Evolutionary conservation across 2,329 filamentous ascomycete species (phyloP).

Genomic region (Grosmannia penicillata): DNA sequence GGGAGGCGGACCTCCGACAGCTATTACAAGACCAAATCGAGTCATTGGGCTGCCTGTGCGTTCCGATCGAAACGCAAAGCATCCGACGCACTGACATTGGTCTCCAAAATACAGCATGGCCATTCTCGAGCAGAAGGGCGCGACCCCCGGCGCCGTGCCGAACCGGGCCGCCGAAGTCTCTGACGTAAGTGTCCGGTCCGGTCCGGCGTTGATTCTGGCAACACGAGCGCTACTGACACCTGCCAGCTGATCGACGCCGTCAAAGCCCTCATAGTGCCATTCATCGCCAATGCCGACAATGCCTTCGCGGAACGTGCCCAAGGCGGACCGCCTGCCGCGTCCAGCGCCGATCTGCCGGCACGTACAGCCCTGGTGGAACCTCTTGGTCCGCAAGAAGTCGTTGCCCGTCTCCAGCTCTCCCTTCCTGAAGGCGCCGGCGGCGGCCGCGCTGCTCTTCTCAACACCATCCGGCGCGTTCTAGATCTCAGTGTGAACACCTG

Average conservation of each 20-base stretch:
- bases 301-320: slow-evolving; percentile 36
- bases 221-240: background rate
- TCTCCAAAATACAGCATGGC: too few relatives aligned
- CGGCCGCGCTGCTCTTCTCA: slow-evolving; percentile 60
- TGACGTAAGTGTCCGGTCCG: slow-evolving; percentile 12
- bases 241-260: slow-evolving; percentile 52
- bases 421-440: slow-evolving; percentile 40
- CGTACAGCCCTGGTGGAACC: slow-evolving; percentile 50
- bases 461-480: slow-evolving; percentile 55
- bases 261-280: slow-evolving; percentile 53
- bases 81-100: too few relatives aligned
- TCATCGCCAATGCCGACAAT: slow-evolving; percentile 55
- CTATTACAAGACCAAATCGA: too few relatives aligned
- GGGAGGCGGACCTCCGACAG: too few relatives aligned
- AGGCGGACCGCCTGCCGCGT: slow-evolving; percentile 30
- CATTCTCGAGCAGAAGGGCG: too few relatives aligned
- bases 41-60: too few relatives aligned
- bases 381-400: slow-evolving; percentile 41
- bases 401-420: slow-evolving; percentile 39
- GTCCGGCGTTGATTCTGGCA: background rate
- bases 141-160: background rate
- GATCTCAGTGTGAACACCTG: slow-evolving; percentile 94
- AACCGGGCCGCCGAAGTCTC: slow-evolving; percentile 17
- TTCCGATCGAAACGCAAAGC: too few relatives aligned
- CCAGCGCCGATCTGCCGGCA: slow-evolving; percentile 21